Evolutionary conservation across 139 green algal genomes (phyloP).

Genomic region (Chlamydomonas applanata): DNA sequence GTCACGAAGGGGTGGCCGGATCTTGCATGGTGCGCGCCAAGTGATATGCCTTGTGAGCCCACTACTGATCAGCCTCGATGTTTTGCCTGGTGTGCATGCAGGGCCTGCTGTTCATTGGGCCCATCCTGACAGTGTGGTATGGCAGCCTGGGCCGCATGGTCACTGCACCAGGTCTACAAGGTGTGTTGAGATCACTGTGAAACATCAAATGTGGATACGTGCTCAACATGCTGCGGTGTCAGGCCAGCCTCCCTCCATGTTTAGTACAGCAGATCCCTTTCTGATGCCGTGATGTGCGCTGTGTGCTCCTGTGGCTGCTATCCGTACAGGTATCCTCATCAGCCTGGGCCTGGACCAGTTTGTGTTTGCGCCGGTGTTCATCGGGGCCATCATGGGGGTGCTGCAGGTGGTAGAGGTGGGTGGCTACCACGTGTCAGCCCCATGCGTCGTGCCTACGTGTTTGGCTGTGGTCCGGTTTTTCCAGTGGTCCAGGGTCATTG

Average conservation of each 20-base stretch:
- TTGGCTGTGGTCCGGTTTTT: too few relatives aligned
- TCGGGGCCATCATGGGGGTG: conserved; percentile 72
- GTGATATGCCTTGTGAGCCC: neutral
- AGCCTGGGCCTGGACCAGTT: conserved; percentile 81
- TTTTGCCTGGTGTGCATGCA: conserved; percentile 8
- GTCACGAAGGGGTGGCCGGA: neutral
- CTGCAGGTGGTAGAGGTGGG: conserved; percentile 48
- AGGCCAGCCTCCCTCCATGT: too few relatives aligned
- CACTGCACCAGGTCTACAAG: conserved; percentile 42
- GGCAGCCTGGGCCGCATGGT: conserved; percentile 60
- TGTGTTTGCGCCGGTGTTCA: conserved; percentile 88
- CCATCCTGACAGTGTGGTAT: conserved; percentile 87
- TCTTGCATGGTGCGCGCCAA: neutral
- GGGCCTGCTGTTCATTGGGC: conserved; percentile 69
- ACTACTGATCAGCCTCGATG: neutral
- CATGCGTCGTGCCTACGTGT: too few relatives aligned
- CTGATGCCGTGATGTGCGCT: neutral
- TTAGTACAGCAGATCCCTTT: too few relatives aligned
- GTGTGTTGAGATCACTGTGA: conserved; percentile 20
- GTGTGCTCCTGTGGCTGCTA: too few relatives aligned
- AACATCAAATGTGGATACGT: too few relatives aligned
- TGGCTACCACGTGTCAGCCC: too few relatives aligned
- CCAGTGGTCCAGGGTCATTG: too few relatives aligned
- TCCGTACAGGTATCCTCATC: conserved; percentile 43
- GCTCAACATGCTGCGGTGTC: neutral